Base-by-base conservation (phyloP, 257 asterid genomes). In the Salvia splendens region DNA sequence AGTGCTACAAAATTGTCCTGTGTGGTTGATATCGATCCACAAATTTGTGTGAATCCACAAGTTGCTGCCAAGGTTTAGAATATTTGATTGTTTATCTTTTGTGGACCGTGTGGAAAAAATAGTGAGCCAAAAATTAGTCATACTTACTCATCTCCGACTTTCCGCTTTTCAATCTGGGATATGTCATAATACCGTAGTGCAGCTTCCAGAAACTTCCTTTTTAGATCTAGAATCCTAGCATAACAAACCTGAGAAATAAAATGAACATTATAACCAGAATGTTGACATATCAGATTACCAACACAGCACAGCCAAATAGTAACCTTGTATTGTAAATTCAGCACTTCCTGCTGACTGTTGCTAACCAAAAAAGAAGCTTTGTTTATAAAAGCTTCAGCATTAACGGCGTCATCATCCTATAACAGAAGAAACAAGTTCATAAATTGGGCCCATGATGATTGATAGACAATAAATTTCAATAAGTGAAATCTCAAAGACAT, bases 161-260 rank as follows among this genome's bases (percentile, higher is more conserved):
- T 84, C 66, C 96, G 88, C 87, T 91, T 87, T 86, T 94, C 99
- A 69, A 94, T 94, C 77, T 94, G 99, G 64, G 99, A 94, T 69
- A 94, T 94, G 74, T 73, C 98, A 74, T 94, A 91, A 84, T 94
- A 89, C 66, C 96, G 99, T 35, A 94, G 74, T 47, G 98, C 99
- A 82, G 99, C 99, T 89, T 91, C 99, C 81, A 91, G 65, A 84
- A 94, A 94, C 81, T 94, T 91, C 75, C 99, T 87, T 87, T 94
- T 94, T 83, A 94, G 71, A 84, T 94, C 99, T 12, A 94, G 82
- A 72, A 89, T 87, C 76, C 98, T 91, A 54, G 98, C 99, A 82
- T 91, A 89, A 84, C 98, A 88, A 75, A 94, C 98, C 99, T 94
- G 84, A 30, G 61, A 47, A 72, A 20, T 61, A 69, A 50, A 42